Percentiles rank a stretch among this genome's conserved stretches.
These are phyloP conservation scores for Fusarium albosuccineum DNA, from an alignment of 2,329 filamentous ascomycete species.

Conservation along the genomic window DNA sequence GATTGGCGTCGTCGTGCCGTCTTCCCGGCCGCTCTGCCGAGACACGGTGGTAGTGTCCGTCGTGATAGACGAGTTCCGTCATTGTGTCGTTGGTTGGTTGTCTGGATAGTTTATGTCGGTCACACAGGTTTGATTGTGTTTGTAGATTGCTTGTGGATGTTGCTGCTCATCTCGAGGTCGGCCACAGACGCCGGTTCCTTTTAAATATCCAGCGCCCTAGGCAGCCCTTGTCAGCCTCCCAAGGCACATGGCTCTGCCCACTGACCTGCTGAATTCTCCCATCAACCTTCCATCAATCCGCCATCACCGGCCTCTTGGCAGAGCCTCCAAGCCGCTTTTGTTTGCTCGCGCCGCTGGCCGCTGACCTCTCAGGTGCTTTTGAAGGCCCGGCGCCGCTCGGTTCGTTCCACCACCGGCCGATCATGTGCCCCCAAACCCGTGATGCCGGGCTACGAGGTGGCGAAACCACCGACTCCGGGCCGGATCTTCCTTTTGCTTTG, in stretches of 20 bases:
- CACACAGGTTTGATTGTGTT: background rate
- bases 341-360: conserved; percentile 7
- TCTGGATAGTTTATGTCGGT: conserved; percentile 12
- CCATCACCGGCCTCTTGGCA: conserved; percentile 21
- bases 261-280: conserved; percentile 16
- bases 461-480: conserved; percentile 20
- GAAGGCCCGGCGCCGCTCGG: conserved; percentile 16
- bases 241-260: conserved; percentile 19
- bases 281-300: conserved; percentile 16
- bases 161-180: background rate
- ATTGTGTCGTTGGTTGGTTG: conserved; percentile 26
- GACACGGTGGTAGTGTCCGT: conserved; percentile 48
- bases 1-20: conserved; percentile 15
- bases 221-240: conserved; percentile 18
- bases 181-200: background rate
- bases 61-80: conserved; percentile 48
- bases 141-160: conserved; percentile 3
- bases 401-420: conserved; percentile 33
- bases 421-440: conserved; percentile 39
- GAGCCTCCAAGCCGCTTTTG: conserved; percentile 9
- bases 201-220: conserved; percentile 25
- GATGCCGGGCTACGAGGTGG: conserved; percentile 33
- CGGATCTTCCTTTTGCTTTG: conserved; percentile 27
- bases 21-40: conserved; percentile 30
- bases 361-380: conserved; percentile 23